Percentiles rank a stretch among this genome's conserved stretches.
These are phyloP conservation scores for Pyrenopolyporus hunteri DNA, from an alignment of 495 filamentous ascomycete genomes.

Conservation along the genomic window DNA sequence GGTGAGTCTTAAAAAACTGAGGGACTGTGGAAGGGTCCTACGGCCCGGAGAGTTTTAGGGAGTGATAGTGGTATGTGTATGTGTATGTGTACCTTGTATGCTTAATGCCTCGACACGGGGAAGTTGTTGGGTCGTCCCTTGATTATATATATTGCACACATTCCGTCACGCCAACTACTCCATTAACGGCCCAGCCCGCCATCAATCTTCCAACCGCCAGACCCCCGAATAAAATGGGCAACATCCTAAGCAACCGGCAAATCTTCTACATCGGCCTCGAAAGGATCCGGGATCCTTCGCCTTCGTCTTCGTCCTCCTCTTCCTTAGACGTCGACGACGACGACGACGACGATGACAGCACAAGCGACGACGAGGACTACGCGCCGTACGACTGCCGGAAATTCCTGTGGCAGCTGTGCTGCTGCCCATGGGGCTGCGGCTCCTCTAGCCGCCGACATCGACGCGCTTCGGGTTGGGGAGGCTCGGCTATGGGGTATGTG, in stretches of 20 bases:
- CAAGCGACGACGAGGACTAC: constrained; percentile 4
- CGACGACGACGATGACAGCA: not conserved
- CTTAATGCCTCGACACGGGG: no score
- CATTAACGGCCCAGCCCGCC: not conserved
- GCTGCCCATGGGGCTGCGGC: not conserved
- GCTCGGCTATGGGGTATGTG: constrained; percentile 11
- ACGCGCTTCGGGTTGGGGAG: constrained; percentile 10
- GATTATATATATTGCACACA: no score
- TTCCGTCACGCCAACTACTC: no score
- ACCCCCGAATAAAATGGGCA: constrained; percentile 15
- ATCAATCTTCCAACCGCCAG: not conserved
- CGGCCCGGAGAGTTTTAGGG: no score
- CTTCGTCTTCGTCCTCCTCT: no score
- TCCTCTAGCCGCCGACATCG: not conserved
- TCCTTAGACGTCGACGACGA: not conserved
- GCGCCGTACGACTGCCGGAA: constrained; percentile 3
- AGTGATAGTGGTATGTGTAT: no score
- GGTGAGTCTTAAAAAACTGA: no score
- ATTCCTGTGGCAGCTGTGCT: constrained; percentile 3
- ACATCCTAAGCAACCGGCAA: constrained; percentile 16
- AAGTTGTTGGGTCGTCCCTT: no score
- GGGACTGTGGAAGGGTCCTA: no score
- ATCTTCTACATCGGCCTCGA: constrained; percentile 15
- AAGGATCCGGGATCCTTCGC: not conserved
- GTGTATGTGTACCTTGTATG: no score